Conservation (phyloP, 176 grass and related monocot genomes). For the Musa troglodytarum region DNA sequence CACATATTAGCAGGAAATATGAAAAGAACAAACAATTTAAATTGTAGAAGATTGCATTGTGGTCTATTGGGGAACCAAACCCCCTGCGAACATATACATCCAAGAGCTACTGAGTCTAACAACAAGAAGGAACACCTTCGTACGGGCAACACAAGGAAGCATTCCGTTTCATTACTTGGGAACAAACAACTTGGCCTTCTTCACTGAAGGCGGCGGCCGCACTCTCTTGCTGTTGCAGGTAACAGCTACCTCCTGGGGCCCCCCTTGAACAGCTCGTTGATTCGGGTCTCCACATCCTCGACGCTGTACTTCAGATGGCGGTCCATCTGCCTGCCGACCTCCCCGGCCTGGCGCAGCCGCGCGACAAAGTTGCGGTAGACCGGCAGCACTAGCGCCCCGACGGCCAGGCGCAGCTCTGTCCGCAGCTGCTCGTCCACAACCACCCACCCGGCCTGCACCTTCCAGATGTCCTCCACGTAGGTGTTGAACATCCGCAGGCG, state of each 20-base stretch:
- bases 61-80: no score
- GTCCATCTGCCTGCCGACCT: conserved; percentile 35
- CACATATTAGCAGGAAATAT: no score
- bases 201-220: not conserved
- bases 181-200: not conserved
- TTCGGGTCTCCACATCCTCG: conserved; percentile 58
- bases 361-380: conserved; percentile 51
- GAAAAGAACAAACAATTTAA: no score
- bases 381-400: conserved; percentile 45
- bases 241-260: not conserved
- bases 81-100: no score
- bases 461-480: conserved; percentile 72
- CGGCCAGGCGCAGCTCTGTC: conserved; percentile 36
- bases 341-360: conserved; percentile 43
- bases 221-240: not conserved
- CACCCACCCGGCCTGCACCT: conserved; percentile 47
- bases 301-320: conserved; percentile 57
- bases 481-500: conserved; percentile 68
- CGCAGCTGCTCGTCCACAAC: conserved; percentile 64
- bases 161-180: not conserved
- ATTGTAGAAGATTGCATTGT: no score
- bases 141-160: not conserved
- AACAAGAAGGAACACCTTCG: no score
- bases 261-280: conserved; percentile 76
- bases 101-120: no score